A percentile compares a stretch with the other conserved stretches of the same genome.
Evolutionary conservation across 768 basidiomycete genomes (phyloP).

Genomic region (Leccinum uliginosum): DNA sequence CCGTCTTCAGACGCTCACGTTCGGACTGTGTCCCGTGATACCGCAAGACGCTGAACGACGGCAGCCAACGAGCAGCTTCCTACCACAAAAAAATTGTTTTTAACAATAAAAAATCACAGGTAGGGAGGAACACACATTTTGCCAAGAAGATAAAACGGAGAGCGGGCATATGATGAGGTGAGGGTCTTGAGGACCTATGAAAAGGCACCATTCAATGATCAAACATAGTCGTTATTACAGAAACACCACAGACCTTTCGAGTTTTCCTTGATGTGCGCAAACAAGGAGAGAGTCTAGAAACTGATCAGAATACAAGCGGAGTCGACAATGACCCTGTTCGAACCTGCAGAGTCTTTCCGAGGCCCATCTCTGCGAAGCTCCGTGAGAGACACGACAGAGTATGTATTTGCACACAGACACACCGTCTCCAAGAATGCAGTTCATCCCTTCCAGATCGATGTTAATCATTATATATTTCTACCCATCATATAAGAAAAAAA

Average conservation of each 20-base stretch:
- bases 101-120: neutral
- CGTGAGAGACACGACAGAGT: neutral
- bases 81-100: slow-evolving; percentile 16
- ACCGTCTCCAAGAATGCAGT: slow-evolving; percentile 71
- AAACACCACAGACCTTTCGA: slow-evolving; percentile 33
- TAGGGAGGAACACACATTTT: slow-evolving; percentile 33
- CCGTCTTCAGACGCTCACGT: slow-evolving; percentile 50
- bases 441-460: slow-evolving; percentile 43
- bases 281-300: slow-evolving; percentile 51
- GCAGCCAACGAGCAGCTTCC: slow-evolving; percentile 54
- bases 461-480: neutral
- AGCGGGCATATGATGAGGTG: slow-evolving; percentile 74
- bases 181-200: slow-evolving; percentile 43
- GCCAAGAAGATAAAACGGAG: slow-evolving; percentile 60
- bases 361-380: slow-evolving; percentile 46
- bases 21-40: slow-evolving; percentile 57
- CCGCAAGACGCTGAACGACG: slow-evolving; percentile 48
- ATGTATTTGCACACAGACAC: slow-evolving; percentile 15
- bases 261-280: slow-evolving; percentile 62
- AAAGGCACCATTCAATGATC: neutral
- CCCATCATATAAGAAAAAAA: neutral
- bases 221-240: neutral
- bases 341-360: slow-evolving; percentile 63
- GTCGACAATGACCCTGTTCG: neutral
- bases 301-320: slow-evolving; percentile 3